These are phyloP conservation scores for Pyricularia sp. DNA, from an alignment of 2,329 filamentous ascomycete genomes.

Conservation along the genomic window DNA sequence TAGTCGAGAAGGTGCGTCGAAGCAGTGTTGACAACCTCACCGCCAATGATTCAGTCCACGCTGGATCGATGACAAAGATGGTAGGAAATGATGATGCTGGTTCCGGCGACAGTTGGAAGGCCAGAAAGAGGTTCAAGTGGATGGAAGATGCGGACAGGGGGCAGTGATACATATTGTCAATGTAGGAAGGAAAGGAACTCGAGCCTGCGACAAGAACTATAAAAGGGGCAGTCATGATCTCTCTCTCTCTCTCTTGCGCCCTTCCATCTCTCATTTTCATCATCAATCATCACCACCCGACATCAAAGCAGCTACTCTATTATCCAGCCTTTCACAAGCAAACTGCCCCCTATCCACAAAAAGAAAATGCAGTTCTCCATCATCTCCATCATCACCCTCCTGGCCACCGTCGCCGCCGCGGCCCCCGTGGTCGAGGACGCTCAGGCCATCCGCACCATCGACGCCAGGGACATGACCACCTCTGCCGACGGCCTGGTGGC, in stretches of 20 bases:
- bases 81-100: not conserved
- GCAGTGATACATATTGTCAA: not conserved
- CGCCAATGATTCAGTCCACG: not conserved
- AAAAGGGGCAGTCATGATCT: not conserved
- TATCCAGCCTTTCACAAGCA: not conserved
- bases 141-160: not conserved
- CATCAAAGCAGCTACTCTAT: not conserved
- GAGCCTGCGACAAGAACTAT: not conserved
- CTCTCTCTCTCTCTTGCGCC: not conserved
- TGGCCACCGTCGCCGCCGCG: not conserved
- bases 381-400: not conserved
- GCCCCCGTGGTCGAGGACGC: not conserved
- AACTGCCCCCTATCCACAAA: not conserved
- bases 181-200: not conserved
- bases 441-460: not conserved
- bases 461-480: not conserved
- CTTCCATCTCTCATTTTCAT: not conserved
- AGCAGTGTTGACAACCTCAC: not conserved
- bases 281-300: not conserved
- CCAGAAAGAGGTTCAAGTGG: not conserved
- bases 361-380: not conserved
- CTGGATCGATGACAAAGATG: not conserved
- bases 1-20: not conserved
- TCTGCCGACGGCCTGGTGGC: not conserved
- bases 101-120: not conserved